Conservation (phyloP, 1,284 basidiomycete species). For the Papiliotrema fonsecae region DNA sequence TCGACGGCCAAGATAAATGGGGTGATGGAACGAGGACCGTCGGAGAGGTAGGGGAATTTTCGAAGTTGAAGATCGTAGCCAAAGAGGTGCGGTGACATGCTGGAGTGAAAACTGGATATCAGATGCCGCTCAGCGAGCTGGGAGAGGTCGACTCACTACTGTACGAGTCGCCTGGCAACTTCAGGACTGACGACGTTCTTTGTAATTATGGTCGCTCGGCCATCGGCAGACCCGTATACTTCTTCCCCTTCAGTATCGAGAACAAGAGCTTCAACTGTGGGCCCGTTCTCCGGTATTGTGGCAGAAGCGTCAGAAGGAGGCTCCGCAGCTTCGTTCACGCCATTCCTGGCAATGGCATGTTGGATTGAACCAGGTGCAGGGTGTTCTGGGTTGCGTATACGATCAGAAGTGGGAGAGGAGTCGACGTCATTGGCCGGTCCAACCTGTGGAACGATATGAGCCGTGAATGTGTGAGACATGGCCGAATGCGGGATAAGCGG, state of each 20-base stretch:
- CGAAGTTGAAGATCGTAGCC: slow-evolving; percentile 37
- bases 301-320: neutral
- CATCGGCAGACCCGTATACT: slow-evolving; percentile 32
- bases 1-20: slow-evolving; percentile 41
- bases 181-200: slow-evolving; percentile 21
- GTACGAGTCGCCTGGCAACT: slow-evolving; percentile 29
- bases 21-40: slow-evolving; percentile 35
- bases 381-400: no score
- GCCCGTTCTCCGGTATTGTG: neutral
- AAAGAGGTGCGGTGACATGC: slow-evolving; percentile 32
- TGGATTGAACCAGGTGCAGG: no score
- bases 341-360: no score
- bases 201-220: slow-evolving; percentile 36
- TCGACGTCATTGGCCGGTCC: no score
- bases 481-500: no score
- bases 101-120: slow-evolving; percentile 30
- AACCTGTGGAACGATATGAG: no score
- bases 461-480: no score
- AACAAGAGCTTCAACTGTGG: neutral
- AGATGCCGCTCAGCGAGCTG: neutral
- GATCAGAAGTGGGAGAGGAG: no score
- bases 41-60: slow-evolving; percentile 38
- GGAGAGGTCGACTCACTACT: slow-evolving; percentile 27
- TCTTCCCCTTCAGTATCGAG: slow-evolving; percentile 2
- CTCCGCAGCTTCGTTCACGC: neutral